Evolutionary conservation across 768 basidiomycete species (phyloP), one percentile per base, ranked within the genome.

Genomic region (Boletus rubropictus): DNA sequence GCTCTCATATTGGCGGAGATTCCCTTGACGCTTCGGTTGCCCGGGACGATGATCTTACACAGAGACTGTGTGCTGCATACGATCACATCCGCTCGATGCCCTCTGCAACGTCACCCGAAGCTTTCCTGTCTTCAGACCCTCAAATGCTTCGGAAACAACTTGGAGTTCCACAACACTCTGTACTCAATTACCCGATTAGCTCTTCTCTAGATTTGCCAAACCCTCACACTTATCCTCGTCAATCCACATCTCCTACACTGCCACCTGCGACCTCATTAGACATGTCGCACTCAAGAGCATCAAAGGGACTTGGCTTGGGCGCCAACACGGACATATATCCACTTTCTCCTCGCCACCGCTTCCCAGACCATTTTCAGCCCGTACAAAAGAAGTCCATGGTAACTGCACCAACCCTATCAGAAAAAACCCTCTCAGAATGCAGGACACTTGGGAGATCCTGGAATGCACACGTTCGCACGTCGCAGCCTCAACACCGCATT

Each of bases 141-240:
- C 52, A 48, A 41, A 59, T 47, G 9, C 50, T 54, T 52, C 62
- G 50, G 39, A 64, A 60, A 40, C 60, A 67, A 25, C 50, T 66
- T 22, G 64, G 62, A 27, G 50, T 63, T 7, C 54, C 64, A 17
- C 64, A 66, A 22, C 64, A 63, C 37, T 63, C 62, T 15, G 62
- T 66, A 27, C 35, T 57, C 17, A 64, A 63, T 36, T 37, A 57
- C 25, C 50, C 57, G 4, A 24, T 39, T 8, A 32, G 43, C 12
- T 59, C 47, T 39, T 52, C 50, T 21, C 54, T 39, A 28, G 53
- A 52, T 33, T 35, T 65, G 14, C 62, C 62, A 25, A 64, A 64
- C 44, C 63, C 62, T 7, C 49, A 67, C 24, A 28, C 27, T 9
- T 33, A 41, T 29, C 41, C 45, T 28, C 20, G 3, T 14, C 34